Evolutionary conservation across 2,329 filamentous ascomycete genomes (phyloP), one percentile per base, ranked within the genome.

Genomic region (Fusarium pseudoanthophilum): DNA sequence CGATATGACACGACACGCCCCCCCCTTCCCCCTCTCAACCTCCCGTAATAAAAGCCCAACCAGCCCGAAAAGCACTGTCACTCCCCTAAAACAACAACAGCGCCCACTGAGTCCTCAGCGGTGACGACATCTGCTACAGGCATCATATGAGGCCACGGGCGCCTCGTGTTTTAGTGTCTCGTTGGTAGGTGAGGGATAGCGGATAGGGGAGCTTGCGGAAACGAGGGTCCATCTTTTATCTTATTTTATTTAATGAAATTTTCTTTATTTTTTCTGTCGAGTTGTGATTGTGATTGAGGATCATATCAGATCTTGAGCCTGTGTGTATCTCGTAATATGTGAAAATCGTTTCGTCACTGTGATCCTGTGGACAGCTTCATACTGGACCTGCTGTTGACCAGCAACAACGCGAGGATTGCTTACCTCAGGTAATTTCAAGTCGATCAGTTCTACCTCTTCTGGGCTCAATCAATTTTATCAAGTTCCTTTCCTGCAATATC

Each of bases 161-260:
- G 71, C 71, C 61, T 69, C 62, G 58, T 68, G 71, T 74, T 73
- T 74, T 74, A 73, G 71, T 73, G 32, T 51, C 40, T 57, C 57
- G 58, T 46, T 55, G 39, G 45, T 48, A 28, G 26, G 66, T 42
- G 11, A 53, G 11, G 57, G 32, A 49, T 46, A 49, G 49, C 52
- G 45, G 55, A 62, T 34, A 58, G 49, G 57, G 40, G 55, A 62
- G 32, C 51, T 39, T 40, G 53, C 9, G 20, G 48, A 56, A 71
- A 55, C 52, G 52, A 71, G 62, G 67, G 63, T 56, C 69, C 68
- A 67, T 71, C 52, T 49, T 67, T 67, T 71, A 61, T 56, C 42
- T 58, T 62, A 46, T 32, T 60, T 52, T 37, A 34, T 64, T 39
- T 60, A 42, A 36, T 42, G 51, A n/a, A n/a, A 21, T 36, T 53